Conservation (phyloP, 768 basidiomycete genomes). For the Auricularia cornea region DNA sequence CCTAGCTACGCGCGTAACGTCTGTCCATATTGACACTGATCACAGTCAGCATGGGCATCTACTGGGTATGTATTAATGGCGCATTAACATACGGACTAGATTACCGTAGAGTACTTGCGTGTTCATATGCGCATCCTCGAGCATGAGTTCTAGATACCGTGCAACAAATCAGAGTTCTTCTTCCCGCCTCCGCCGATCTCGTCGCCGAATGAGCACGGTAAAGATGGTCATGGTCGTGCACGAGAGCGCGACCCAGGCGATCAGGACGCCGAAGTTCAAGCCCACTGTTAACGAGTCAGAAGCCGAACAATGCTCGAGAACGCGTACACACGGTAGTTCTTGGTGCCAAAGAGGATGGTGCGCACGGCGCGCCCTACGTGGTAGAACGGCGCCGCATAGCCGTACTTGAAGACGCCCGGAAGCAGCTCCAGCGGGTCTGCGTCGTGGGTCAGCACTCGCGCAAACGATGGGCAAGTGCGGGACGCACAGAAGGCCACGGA, state of each 20-base stretch:
- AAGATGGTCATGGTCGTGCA: slow-evolving; percentile 44
- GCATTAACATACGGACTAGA: no score
- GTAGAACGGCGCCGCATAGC: slow-evolving; percentile 65
- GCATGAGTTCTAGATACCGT: no score
- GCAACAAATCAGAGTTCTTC: no score
- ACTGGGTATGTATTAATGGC: no score
- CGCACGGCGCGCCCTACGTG: slow-evolving; percentile 56
- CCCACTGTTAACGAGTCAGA: slow-evolving; percentile 35
- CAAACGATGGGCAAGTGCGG: neutral
- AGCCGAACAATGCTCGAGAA: neutral
- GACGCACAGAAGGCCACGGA: slow-evolving; percentile 4
- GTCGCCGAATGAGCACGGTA: slow-evolving; percentile 33
- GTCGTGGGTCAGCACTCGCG: slow-evolving; percentile 32
- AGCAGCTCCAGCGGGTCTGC: slow-evolving; percentile 54
- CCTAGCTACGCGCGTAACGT: no score
- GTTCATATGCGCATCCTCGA: no score
- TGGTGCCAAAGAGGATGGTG: slow-evolving; percentile 56
- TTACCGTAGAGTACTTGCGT: no score
- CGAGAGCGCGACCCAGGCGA: slow-evolving; percentile 49
- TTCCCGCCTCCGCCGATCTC: neutral
- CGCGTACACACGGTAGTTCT: slow-evolving; percentile 41
- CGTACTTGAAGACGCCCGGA: slow-evolving; percentile 54
- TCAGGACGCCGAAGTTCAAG: slow-evolving; percentile 47
- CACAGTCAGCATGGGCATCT: no score
- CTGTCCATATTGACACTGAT: no score